Conservation (phyloP, 805 yeast species). For the Nakazawaea ernobii region DNA sequence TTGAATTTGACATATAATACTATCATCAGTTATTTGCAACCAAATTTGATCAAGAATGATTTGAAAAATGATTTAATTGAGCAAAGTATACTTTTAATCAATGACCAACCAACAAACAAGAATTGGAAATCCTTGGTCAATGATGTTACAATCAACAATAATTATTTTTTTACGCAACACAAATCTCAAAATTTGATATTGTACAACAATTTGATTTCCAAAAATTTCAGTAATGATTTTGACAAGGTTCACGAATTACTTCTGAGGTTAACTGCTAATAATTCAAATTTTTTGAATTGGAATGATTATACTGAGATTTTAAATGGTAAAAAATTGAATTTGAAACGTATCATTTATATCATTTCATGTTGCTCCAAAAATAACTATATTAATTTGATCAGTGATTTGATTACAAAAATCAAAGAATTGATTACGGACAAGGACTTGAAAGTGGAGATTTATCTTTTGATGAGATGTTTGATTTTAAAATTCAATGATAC, state of each 20-base stretch:
- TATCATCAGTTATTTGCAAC: constrained; percentile 3
- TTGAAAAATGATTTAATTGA: neutral
- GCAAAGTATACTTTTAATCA: neutral
- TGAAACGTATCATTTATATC: constrained; percentile 62
- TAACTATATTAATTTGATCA: constrained; percentile 40
- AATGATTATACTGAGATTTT: constrained; percentile 54
- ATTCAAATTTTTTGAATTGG: constrained; percentile 66
- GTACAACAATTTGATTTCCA: constrained; percentile 32
- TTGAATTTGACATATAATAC: constrained; percentile 3
- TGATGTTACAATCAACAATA: constrained; percentile 39
- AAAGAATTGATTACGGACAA: constrained; percentile 35
- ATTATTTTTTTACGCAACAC: neutral
- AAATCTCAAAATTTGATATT: constrained; percentile 1
- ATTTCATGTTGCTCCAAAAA: constrained; percentile 59
- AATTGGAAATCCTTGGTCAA: constrained; percentile 59
- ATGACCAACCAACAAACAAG: constrained; percentile 27
- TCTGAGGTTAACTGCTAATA: constrained; percentile 3
- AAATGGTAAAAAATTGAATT: constrained; percentile 41
- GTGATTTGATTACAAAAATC: constrained; percentile 39
- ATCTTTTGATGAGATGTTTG: constrained; percentile 58
- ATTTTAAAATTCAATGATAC: constrained; percentile 55
- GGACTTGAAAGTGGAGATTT: constrained; percentile 37
- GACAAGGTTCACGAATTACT: constrained; percentile 18
- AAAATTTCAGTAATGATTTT: constrained; percentile 40
- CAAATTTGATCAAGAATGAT: constrained; percentile 5